Evolutionary conservation across 495 filamentous ascomycete genomes (phyloP).

Genomic region (Bombardia bombarda): DNA sequence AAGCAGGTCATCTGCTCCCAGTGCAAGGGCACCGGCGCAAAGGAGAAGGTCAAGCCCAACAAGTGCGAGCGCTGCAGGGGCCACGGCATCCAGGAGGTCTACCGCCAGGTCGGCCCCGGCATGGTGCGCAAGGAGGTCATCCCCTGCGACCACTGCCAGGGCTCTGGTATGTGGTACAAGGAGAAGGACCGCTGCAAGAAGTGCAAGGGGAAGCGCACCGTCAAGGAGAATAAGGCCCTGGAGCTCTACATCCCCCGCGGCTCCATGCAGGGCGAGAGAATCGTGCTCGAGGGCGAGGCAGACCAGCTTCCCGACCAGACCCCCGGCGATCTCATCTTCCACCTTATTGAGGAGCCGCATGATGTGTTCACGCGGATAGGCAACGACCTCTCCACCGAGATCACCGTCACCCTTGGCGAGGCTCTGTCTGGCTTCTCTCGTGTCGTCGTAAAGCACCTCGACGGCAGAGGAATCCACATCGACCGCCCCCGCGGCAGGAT

Average conservation of each 20-base stretch:
- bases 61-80: conserved; percentile 79
- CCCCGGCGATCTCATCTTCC: conserved; percentile 89
- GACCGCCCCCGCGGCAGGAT: conserved; percentile 67
- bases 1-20: conserved; percentile 82
- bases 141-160: conserved; percentile 69
- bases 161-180: conserved; percentile 73
- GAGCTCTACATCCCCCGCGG: conserved; percentile 95
- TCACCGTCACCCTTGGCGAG: conserved; percentile 76
- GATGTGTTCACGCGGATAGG: conserved; percentile 72
- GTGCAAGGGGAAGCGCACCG: conserved; percentile 84
- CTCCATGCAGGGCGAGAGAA: conserved; percentile 78
- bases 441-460: conserved; percentile 85
- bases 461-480: conserved; percentile 83
- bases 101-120: conserved; percentile 71
- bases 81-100: conserved; percentile 58
- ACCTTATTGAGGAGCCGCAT: conserved; percentile 74
- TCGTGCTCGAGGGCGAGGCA: conserved; percentile 87
- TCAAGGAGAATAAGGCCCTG: conserved; percentile 79
- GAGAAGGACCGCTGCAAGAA: conserved; percentile 97
- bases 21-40: conserved; percentile 87
- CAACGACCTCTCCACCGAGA: conserved; percentile 68
- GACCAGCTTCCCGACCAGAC: conserved; percentile 88
- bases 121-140: conserved; percentile 69
- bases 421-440: conserved; percentile 83
- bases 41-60: conserved; percentile 82